Percentiles rank a stretch among this genome's conserved stretches.
Conservation (phyloP, 192 early-diverging fungal species). For the Mortierella claussenii region DNA sequence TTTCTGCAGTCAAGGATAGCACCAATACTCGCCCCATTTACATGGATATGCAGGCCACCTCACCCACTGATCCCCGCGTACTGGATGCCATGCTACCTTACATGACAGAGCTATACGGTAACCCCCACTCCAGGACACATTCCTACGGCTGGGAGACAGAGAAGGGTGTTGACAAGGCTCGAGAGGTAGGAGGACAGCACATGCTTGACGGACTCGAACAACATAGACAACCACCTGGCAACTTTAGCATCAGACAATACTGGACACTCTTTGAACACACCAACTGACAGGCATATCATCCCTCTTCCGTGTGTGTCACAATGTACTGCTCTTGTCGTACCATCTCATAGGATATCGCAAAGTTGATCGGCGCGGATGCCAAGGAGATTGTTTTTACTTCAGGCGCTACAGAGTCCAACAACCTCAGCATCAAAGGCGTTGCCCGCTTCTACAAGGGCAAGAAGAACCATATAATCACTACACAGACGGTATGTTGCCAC, state of each 20-base stretch:
- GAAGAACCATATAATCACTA: slow-evolving; percentile 97
- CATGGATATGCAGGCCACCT: slow-evolving; percentile 94
- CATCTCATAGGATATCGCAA: slow-evolving; percentile 77
- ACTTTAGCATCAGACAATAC: no score
- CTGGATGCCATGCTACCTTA: slow-evolving; percentile 95
- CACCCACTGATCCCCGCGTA: slow-evolving; percentile 92
- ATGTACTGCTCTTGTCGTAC: slow-evolving; percentile 5
- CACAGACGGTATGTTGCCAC: slow-evolving; percentile 88
- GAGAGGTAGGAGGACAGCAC: slow-evolving; percentile 65
- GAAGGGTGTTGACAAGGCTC: slow-evolving; percentile 86
- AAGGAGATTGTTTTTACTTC: slow-evolving; percentile 98
- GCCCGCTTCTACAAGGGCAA: slow-evolving; percentile 94
- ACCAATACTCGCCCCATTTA: slow-evolving; percentile 81
- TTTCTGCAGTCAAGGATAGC: slow-evolving; percentile 43
- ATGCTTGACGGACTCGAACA: background rate
- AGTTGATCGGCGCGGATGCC: slow-evolving; percentile 89
- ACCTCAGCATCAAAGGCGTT: slow-evolving; percentile 93
- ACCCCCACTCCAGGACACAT: slow-evolving; percentile 97
- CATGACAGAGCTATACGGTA: slow-evolving; percentile 91
- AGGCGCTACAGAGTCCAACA: slow-evolving; percentile 98
- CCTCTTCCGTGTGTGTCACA: background rate
- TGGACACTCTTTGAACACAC: no score
- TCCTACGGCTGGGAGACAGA: slow-evolving; percentile 98
- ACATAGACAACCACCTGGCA: background rate
- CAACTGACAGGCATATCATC: background rate